Percentiles rank a stretch among this genome's conserved stretches.
Evolutionary conservation across 2,329 filamentous ascomycete genomes (phyloP).

Genomic region (Monosporascus sp.): DNA sequence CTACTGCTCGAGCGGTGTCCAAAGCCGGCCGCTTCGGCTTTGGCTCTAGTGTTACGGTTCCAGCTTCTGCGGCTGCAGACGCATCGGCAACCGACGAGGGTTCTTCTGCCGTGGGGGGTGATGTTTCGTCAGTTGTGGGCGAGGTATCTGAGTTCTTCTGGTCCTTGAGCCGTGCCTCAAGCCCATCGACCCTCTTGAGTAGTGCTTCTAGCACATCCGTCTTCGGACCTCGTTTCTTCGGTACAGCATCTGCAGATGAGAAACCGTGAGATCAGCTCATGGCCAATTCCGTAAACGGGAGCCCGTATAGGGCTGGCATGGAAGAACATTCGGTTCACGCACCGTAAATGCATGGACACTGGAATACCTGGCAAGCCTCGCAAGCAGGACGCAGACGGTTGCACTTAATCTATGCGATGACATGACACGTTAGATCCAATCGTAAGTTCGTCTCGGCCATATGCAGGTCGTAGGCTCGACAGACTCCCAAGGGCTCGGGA

Average conservation of each 20-base stretch:
- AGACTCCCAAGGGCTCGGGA: conserved; percentile 1
- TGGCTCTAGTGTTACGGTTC: conserved; percentile 30
- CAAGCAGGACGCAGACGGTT: conserved; percentile 79
- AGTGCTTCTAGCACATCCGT: conserved; percentile 83
- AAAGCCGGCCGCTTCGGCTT: conserved; percentile 35
- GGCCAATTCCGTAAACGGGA: not conserved
- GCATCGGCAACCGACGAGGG: conserved; percentile 15
- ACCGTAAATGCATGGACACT: conserved; percentile 87
- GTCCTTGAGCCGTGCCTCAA: conserved; percentile 74
- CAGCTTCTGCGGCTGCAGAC: conserved; percentile 14
- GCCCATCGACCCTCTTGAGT: conserved; percentile 76
- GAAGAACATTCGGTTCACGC: conserved; percentile 25
- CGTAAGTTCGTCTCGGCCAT: conserved; percentile 1
- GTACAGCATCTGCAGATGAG: conserved; percentile 63
- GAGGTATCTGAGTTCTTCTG: conserved; percentile 46
- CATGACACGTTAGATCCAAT: conserved; percentile 14
- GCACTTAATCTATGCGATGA: conserved; percentile 70
- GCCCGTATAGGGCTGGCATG: conserved; percentile 6
- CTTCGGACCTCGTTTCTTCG: conserved; percentile 85
- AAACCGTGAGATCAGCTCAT: conserved; percentile 4
- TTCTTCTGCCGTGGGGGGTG: conserved; percentile 21
- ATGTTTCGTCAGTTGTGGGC: conserved; percentile 29
- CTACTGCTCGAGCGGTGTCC: conserved; percentile 30
- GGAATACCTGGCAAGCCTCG: conserved; percentile 84
- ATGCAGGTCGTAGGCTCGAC: conserved; percentile 1